Base-by-base conservation (phyloP, 768 basidiomycete species). In the Lactarius pseudohatsudake region DNA sequence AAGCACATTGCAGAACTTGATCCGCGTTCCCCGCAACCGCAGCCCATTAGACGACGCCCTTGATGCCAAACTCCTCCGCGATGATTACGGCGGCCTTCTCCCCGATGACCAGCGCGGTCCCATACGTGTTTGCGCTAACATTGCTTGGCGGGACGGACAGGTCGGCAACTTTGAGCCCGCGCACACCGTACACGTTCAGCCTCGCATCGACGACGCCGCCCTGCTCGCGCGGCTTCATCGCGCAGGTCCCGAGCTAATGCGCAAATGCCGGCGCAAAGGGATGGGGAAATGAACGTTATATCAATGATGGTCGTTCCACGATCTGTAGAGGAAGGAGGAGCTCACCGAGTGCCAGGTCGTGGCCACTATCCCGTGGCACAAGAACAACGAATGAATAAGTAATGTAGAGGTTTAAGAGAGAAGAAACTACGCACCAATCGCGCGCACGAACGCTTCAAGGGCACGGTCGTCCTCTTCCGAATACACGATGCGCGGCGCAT, bases 41-140 rank as follows among this genome's bases (percentile, higher is more conserved):
- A 3, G 18, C 43, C 18, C 1, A 9, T 34, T 75, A 77, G 18
- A 83, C 63, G 40, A 65, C 84, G 15, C 82, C 81, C 18, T 59
- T 56, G 47, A 79, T 76, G 1, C 76, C 77, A 8, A 82, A 64
- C 28, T 87, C 87, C 62, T 86, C 78, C 2, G 82, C 83, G 57
- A 89, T 85, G 47, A 88, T 80, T 6, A 80, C 69, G 0, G 86
- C 85, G 0, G 85, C 85, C 73, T 87, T 88, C 74, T 88, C 86
- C 4, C 85, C 86, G 47, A 89, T 70, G 34, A 76, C 74, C 28
- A 81, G 60, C 10, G 81, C 78, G 8, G 79, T 80, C 0, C 79
- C 80, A 64, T 80, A 81, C 0, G 81, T 82, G 59, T 81, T 82
- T 76, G 78, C 71, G 41, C 69, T 72, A 60, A 82, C 75, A 57